These are phyloP conservation scores for Ilex paraguariensis DNA, from an alignment of 305 asterid genomes.

Conservation along the genomic window DNA sequence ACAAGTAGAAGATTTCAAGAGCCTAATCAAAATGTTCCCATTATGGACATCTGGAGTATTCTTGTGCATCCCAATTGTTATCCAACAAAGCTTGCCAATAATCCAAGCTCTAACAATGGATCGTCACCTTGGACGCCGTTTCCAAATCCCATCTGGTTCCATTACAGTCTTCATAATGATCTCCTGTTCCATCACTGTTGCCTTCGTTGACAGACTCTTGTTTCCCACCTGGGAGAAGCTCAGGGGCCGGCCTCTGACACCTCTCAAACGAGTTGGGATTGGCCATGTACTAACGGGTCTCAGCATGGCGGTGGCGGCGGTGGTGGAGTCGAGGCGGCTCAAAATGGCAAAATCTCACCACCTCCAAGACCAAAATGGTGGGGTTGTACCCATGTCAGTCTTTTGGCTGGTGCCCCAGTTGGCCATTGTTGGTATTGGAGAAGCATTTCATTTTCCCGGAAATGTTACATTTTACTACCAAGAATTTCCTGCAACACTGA, in stretches of 20 bases:
- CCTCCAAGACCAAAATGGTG: not conserved
- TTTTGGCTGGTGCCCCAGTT: slow-evolving; percentile 25
- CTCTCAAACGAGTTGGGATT: slow-evolving; percentile 36
- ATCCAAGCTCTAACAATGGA: slow-evolving; percentile 45
- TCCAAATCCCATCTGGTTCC: slow-evolving; percentile 34
- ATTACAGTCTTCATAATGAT: slow-evolving; percentile 24
- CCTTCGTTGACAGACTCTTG: slow-evolving; percentile 17
- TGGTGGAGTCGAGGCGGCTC: slow-evolving; percentile 37
- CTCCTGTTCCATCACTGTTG: slow-evolving; percentile 17
- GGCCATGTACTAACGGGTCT: slow-evolving; percentile 36
- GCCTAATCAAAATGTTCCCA: slow-evolving; percentile 49
- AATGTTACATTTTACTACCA: slow-evolving; percentile 22
- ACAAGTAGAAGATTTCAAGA: slow-evolving; percentile 67
- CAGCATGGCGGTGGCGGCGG: slow-evolving; percentile 32
- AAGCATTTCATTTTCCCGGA: slow-evolving; percentile 29
- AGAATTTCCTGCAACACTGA: slow-evolving; percentile 41
- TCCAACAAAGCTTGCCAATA: slow-evolving; percentile 28
- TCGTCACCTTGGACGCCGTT: slow-evolving; percentile 18
- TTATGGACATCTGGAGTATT: slow-evolving; percentile 43
- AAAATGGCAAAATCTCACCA: not conserved
- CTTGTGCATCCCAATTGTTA: slow-evolving; percentile 25
- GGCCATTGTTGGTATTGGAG: slow-evolving; percentile 16
- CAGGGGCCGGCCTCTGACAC: slow-evolving; percentile 9
- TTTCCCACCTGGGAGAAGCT: slow-evolving; percentile 24
- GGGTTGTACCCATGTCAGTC: slow-evolving; percentile 27